phyloP scores from a whole-genome alignment of 768 basidiomycete species.

The Macrolepiota fuliginosa region DNA sequence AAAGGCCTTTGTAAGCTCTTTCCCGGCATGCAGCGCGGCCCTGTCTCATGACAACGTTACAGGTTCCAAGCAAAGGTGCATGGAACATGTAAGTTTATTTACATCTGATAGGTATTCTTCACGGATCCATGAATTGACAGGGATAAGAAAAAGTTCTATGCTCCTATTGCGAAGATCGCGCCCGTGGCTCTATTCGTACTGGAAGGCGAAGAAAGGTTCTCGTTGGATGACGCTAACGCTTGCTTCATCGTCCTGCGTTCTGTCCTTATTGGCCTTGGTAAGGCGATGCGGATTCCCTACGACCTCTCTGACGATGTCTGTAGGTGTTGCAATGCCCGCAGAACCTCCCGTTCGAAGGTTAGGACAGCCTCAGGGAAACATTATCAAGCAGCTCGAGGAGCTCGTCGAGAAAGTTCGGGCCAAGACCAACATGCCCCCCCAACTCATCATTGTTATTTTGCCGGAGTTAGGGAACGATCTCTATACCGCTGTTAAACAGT shows the following conservation, averaged over 20 bases:
- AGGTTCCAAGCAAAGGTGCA: conserved; percentile 61
- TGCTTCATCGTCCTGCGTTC: conserved; percentile 48
- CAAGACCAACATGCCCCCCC: conserved; percentile 40
- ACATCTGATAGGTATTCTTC: conserved; percentile 23
- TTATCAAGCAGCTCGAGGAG: conserved; percentile 38
- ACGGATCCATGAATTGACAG: conserved; percentile 42
- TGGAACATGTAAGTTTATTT: conserved; percentile 72
- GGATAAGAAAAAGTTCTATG: conserved; percentile 67
- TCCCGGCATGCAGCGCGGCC: neutral
- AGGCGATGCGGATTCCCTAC: conserved; percentile 25
- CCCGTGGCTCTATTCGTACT: conserved; percentile 69
- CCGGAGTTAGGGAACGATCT: conserved; percentile 11
- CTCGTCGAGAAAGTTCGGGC: conserved; percentile 45
- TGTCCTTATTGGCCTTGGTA: conserved; percentile 46
- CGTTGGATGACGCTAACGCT: conserved; percentile 34
- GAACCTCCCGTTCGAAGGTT: neutral
- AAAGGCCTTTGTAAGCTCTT: conserved; percentile 26
- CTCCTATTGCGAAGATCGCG: conserved; percentile 43
- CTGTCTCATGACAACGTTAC: conserved; percentile 13
- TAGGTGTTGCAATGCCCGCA: conserved; percentile 48
- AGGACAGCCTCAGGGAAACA: conserved; percentile 15
- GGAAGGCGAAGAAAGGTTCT: conserved; percentile 52
- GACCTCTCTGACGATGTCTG: conserved; percentile 35
- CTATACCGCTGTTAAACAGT: conserved; percentile 15
- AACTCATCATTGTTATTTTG: conserved; percentile 61